Evolutionary conservation across 306 rosid species (phyloP), one percentile per base, ranked within the genome.

Genomic region (Fragaria iinumae): DNA sequence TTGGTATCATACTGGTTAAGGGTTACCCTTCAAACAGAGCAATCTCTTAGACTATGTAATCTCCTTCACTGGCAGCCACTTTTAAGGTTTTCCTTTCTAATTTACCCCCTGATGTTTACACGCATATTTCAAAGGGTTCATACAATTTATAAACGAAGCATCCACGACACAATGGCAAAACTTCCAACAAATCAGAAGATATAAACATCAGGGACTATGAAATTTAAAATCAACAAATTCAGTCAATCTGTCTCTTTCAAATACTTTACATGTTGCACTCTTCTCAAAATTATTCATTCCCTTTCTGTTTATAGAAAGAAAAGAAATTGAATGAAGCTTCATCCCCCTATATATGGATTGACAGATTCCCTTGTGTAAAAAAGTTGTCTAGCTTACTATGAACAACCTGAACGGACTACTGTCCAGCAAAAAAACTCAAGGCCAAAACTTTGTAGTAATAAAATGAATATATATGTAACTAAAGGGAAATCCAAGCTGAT

Each of bases 381-480:
- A 49, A 25, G 67, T 67, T 59, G 21, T 23, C 21, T 29, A 25
- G 56, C 50, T 56, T 67, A 60, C 34, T 71, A 36, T 12, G 52
- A 0, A 67, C 44, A 21, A 72, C 38, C 69, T 36, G 49, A 69
- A n/a, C 11, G 55, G 75, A 81, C 80, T 90, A 12, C 18, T 14
- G 62, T 78, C 62, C 71, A 53, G 76, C 20, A 52, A 52, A 71
- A 39, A 16, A 75, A 76, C 50, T 52, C 34, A 8, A 11, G 65
- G 79, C 77, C 80, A 80, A 87, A 84, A 84, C 70, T 80, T 82
- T 43, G 79, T 34, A 20, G 17, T 65, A 68, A 56, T 63, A 56
- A 34, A 38, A 59, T 49, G 41, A 14, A 52, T 45, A 17, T 23
- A 45, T 60, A 27, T 36, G 45, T 13, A 38, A 5, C 6, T 2